phyloP scores from a whole-genome alignment of 495 filamentous ascomycete genomes.

The Trichoderma virens region DNA sequence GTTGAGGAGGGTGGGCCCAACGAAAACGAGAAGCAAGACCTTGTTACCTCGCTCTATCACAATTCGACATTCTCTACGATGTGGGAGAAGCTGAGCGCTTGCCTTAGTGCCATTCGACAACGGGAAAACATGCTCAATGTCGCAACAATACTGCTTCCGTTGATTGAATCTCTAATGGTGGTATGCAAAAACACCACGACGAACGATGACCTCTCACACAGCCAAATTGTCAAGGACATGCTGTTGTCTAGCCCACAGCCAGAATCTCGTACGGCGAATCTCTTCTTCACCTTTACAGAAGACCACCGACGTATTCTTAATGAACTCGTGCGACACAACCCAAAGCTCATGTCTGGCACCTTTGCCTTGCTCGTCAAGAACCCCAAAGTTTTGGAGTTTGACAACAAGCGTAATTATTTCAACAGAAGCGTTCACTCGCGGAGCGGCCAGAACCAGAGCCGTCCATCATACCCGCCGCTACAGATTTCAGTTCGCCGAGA shows the following conservation, averaged over 20 bases:
- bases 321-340: constrained; percentile 92
- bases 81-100: constrained; percentile 92
- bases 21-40: constrained; percentile 60
- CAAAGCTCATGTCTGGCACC: constrained; percentile 95
- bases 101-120: constrained; percentile 77
- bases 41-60: constrained; percentile 81
- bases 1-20: constrained; percentile 47
- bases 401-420: constrained; percentile 99
- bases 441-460: constrained; percentile 50
- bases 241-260: constrained; percentile 68
- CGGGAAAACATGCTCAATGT: constrained; percentile 94
- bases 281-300: constrained; percentile 98
- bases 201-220: constrained; percentile 50
- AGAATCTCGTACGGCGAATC: constrained; percentile 72
- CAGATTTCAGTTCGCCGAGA: constrained; percentile 88
- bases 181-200: constrained; percentile 96
- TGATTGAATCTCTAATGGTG: constrained; percentile 97
- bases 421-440: constrained; percentile 83
- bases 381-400: constrained; percentile 96
- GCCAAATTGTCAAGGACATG: constrained; percentile 53
- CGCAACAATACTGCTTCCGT: constrained; percentile 84
- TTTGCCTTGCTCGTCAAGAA: constrained; percentile 96
- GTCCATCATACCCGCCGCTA: constrained; percentile 56
- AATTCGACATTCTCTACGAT: constrained; percentile 80
- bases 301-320: constrained; percentile 98